Conservation (phyloP, 2,329 filamentous ascomycete genomes). For the Talaromyces sp. region DNA sequence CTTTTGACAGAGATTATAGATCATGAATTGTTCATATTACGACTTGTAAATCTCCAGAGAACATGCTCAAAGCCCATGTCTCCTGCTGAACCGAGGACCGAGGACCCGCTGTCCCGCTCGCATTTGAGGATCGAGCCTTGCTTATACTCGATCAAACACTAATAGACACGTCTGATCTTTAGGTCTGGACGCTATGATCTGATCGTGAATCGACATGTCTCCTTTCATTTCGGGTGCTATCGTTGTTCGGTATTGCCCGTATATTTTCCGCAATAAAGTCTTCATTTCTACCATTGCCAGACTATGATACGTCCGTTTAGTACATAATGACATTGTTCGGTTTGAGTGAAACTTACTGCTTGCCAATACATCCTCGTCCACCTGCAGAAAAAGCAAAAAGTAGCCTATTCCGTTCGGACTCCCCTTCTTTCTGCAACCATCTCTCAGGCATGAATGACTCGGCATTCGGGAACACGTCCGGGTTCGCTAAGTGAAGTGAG, state of each 20-base stretch:
- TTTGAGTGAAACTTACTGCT: constrained; percentile 51
- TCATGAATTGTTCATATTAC: not conserved
- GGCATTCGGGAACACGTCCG: constrained; percentile 30
- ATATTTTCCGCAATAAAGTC: constrained; percentile 60
- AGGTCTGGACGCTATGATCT: constrained; percentile 64
- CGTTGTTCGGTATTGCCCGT: constrained; percentile 55
- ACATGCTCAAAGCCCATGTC: not conserved
- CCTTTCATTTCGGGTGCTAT: constrained; percentile 53
- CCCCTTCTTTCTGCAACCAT: constrained; percentile 30
- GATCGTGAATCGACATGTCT: constrained; percentile 64
- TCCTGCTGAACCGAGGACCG: not conserved
- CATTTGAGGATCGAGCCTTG: not conserved
- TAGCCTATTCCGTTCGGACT: constrained; percentile 48
- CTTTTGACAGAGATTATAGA: not conserved
- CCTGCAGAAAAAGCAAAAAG: constrained; percentile 67
- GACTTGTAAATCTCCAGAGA: not conserved
- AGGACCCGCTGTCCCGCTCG: not conserved
- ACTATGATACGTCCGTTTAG: constrained; percentile 30
- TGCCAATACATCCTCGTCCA: constrained; percentile 56
- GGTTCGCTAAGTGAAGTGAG: constrained; percentile 33
- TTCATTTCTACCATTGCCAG: constrained; percentile 68
- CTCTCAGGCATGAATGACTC: constrained; percentile 32
- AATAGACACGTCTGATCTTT: constrained; percentile 59
- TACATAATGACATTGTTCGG: not conserved
- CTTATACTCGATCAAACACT: constrained; percentile 21